phyloP scores from a whole-genome alignment of 1,139 yeast genomes.

The Protomyces macrosporus region DNA sequence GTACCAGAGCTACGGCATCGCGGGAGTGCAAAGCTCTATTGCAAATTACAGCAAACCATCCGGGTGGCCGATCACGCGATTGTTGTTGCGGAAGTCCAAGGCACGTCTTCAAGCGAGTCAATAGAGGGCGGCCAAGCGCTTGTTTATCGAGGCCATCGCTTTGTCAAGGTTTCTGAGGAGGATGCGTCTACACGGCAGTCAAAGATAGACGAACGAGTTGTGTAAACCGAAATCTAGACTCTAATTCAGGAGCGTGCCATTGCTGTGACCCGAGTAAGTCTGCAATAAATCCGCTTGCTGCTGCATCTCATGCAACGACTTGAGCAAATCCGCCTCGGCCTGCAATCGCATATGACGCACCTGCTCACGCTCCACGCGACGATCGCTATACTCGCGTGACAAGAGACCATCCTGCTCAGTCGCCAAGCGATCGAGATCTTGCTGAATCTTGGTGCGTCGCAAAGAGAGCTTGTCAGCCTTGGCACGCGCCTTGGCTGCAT shows the following conservation, averaged over 20 bases:
- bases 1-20: not conserved
- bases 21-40: not conserved
- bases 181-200: not conserved
- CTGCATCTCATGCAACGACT: conserved; percentile 10
- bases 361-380: conserved; percentile 5
- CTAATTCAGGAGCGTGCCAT: too few species aligned
- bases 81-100: not conserved
- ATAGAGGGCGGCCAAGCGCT: not conserved
- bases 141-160: not conserved
- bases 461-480: conserved; percentile 23
- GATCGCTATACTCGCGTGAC: not conserved
- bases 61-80: not conserved
- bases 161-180: not conserved
- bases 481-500: conserved; percentile 2
- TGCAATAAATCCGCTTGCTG: conserved; percentile 9
- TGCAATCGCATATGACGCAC: conserved; percentile 4
- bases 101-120: not conserved
- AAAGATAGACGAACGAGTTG: not conserved
- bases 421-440: conserved; percentile 13
- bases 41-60: not conserved
- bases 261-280: not conserved
- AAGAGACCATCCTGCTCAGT: conserved; percentile 7
- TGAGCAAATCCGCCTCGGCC: conserved; percentile 19
- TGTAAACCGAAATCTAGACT: too few species aligned
- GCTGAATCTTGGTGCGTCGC: conserved; percentile 18